phyloP scores from a whole-genome alignment of 2,329 filamentous ascomycete genomes.

The Sclerotinia glacialis region DNA sequence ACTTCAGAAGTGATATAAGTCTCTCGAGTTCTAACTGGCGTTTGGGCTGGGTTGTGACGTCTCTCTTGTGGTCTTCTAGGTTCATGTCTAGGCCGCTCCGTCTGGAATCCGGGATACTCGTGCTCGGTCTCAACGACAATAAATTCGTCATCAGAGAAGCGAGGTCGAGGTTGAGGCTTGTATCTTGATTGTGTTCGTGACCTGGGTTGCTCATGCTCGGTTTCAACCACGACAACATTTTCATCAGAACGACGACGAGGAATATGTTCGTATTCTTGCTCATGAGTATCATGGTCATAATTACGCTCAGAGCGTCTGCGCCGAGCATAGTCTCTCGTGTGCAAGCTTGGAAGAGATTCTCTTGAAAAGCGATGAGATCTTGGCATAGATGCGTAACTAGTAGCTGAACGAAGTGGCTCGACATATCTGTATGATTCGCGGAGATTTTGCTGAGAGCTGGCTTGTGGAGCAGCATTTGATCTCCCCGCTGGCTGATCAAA shows the following conservation, averaged over 20 bases:
- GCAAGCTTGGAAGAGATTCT: conserved; percentile 3
- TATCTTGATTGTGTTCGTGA: background rate
- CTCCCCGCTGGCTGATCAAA: background rate
- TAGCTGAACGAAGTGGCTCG: background rate
- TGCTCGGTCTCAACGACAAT: background rate
- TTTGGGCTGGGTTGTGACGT: background rate
- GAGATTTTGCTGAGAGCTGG: background rate
- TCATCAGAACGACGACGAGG: background rate
- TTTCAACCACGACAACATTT: background rate
- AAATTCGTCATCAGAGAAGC: background rate
- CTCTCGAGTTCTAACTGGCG: background rate
- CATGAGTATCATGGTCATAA: background rate
- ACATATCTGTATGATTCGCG: background rate
- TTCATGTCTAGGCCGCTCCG: background rate
- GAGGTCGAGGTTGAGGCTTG: background rate
- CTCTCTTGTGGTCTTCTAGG: background rate
- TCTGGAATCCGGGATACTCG: background rate
- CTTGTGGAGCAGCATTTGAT: background rate
- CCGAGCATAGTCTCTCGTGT: background rate
- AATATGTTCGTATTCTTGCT: background rate
- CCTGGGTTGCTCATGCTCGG: background rate
- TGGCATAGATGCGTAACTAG: background rate
- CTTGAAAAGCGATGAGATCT: background rate
- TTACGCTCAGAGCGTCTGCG: conserved; percentile 1
- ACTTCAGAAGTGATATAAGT: conserved; percentile 1